Evolutionary conservation across 768 basidiomycete genomes (phyloP).

Genomic region (Russula brevipes): DNA sequence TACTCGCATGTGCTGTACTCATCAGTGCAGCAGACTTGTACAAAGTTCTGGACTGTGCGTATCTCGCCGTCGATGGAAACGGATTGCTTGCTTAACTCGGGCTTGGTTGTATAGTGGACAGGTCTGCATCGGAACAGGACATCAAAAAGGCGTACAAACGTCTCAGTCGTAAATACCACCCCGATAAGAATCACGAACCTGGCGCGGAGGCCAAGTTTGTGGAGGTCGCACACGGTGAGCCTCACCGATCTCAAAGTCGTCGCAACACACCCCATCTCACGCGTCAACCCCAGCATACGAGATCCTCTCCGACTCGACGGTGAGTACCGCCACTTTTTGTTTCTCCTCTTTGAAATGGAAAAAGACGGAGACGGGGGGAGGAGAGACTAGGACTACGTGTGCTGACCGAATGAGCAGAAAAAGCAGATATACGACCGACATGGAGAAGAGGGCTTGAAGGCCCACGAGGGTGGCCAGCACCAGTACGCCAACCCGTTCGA

Average conservation of each 20-base stretch:
- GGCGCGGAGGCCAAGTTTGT: constrained; percentile 83
- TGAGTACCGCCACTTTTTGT: constrained; percentile 34
- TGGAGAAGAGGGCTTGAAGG: constrained; percentile 93
- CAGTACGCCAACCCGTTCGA: constrained; percentile 84
- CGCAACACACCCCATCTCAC: constrained; percentile 10
- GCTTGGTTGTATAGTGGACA: constrained; percentile 44
- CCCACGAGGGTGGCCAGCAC: constrained; percentile 81
- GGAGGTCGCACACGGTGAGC: constrained; percentile 80
- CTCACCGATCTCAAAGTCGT: background rate
- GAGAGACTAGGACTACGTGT: no score
- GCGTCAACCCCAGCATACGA: constrained; percentile 66
- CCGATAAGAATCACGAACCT: constrained; percentile 90
- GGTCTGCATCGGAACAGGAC: constrained; percentile 79
- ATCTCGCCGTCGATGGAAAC: constrained; percentile 29
- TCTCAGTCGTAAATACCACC: constrained; percentile 83
- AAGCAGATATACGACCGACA: constrained; percentile 89
- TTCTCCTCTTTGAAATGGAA: no score
- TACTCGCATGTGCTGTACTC: constrained; percentile 34
- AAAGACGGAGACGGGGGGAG: background rate
- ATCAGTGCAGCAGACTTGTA: constrained; percentile 68
- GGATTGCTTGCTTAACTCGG: constrained; percentile 24
- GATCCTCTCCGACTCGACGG: constrained; percentile 81
- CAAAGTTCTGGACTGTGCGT: constrained; percentile 75
- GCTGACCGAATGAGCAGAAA: constrained; percentile 52
- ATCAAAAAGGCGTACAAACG: constrained; percentile 91